These are phyloP conservation scores for Penstemon davidsonii DNA, from an alignment of 257 asterid genomes.

Conservation along the genomic window DNA sequence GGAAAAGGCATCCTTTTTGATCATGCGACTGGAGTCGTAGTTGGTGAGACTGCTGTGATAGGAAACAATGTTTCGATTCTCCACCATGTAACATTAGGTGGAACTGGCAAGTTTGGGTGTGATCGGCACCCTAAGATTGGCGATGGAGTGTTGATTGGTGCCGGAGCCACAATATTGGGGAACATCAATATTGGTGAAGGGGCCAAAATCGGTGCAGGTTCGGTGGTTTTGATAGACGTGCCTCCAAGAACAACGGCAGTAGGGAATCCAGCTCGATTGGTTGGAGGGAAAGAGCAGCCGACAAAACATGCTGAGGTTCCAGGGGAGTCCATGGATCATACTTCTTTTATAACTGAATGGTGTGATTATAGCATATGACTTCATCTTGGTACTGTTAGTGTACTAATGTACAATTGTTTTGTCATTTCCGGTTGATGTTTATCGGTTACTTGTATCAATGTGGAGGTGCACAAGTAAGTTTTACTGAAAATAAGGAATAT, in stretches of 20 bases:
- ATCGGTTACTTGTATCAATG: no score
- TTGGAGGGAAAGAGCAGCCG: constrained; percentile 53
- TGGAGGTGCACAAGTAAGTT: no score
- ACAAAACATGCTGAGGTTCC: constrained; percentile 51
- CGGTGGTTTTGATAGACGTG: constrained; percentile 62
- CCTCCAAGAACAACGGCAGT: constrained; percentile 75
- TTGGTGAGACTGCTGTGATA: constrained; percentile 76
- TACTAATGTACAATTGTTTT: no score
- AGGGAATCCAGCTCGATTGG: constrained; percentile 69
- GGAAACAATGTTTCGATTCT: constrained; percentile 76
- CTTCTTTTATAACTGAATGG: constrained; percentile 57
- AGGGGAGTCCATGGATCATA: constrained; percentile 66
- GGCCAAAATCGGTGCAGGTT: constrained; percentile 79
- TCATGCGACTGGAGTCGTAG: constrained; percentile 78
- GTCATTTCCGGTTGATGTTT: no score
- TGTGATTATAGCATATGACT: constrained; percentile 51
- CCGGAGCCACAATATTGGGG: constrained; percentile 67
- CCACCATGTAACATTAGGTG: constrained; percentile 76
- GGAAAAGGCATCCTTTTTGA: constrained; percentile 73
- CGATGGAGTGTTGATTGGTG: constrained; percentile 76
- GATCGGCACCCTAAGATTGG: constrained; percentile 79
- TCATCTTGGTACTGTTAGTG: neutral
- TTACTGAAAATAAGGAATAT: no score
- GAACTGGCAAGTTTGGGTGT: constrained; percentile 58
- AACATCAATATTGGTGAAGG: constrained; percentile 69